Conservation (phyloP, 225 moss, liverwort and hornwort species). For the Polytrichum formosum region DNA sequence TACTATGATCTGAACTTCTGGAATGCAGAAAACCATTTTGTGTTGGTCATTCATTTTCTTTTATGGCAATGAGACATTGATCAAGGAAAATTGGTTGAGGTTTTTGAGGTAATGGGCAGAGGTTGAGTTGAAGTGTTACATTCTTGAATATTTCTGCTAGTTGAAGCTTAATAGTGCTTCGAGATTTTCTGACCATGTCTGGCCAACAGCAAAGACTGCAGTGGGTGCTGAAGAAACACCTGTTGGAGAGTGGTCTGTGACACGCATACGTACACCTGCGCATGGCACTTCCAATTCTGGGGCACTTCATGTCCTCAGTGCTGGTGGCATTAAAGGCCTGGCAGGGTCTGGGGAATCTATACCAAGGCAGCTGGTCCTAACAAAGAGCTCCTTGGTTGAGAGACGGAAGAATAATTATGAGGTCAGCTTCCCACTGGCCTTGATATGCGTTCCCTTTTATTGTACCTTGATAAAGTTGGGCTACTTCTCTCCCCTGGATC, state of each 20-base stretch:
- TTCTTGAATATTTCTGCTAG: too few relatives aligned
- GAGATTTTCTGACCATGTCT: slow-evolving; percentile 32
- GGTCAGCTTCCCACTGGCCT: slow-evolving; percentile 31
- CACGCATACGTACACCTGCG: slow-evolving; percentile 73
- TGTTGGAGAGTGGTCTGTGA: slow-evolving; percentile 90
- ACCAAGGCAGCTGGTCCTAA: slow-evolving; percentile 77
- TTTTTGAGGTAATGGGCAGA: too few relatives aligned
- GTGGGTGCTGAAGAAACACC: slow-evolving; percentile 95
- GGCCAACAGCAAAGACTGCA: slow-evolving; percentile 77
- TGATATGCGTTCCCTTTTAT: too few relatives aligned
- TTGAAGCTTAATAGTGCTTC: slow-evolving; percentile 8
- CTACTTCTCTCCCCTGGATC: too few relatives aligned
- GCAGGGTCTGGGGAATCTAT: slow-evolving; percentile 69
- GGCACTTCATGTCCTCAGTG: slow-evolving; percentile 35
- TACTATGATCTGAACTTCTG: background rate
- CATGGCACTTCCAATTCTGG: slow-evolving; percentile 75
- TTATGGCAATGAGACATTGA: too few relatives aligned
- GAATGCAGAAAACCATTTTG: too few relatives aligned
- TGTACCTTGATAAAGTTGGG: too few relatives aligned
- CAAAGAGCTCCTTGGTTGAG: slow-evolving; percentile 84
- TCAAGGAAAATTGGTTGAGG: too few relatives aligned
- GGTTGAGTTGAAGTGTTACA: too few relatives aligned
- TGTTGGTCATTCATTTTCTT: too few relatives aligned
- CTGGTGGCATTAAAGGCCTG: slow-evolving; percentile 64
- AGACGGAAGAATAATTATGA: slow-evolving; percentile 89